A percentile compares a stretch with the other conserved stretches of the same genome.
Conservation (phyloP, 108 stramenopile genomes). For the Schizochytrium sp. region DNA sequence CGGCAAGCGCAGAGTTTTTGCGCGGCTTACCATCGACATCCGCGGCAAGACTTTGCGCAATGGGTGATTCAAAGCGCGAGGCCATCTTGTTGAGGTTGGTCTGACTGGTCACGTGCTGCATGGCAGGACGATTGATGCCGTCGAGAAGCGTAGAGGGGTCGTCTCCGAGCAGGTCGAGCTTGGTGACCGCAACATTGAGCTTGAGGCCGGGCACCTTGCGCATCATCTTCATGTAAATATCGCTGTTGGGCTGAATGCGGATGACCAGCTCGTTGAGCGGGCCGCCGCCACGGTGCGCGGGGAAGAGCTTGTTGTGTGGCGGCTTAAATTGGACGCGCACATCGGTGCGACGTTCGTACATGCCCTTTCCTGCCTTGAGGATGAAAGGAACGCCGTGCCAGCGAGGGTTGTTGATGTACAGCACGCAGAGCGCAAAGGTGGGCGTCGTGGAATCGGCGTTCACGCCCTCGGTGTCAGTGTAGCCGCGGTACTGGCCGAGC, state of each 20-base stretch:
- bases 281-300: constrained; percentile 48
- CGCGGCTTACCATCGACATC: not conserved
- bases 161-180: not conserved
- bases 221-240: constrained; percentile 69
- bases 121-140: not conserved
- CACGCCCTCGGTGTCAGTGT: constrained; percentile 65
- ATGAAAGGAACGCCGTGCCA: constrained; percentile 96
- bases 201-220: constrained; percentile 45
- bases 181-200: not conserved
- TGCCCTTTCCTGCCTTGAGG: constrained; percentile 89
- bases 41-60: not conserved
- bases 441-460: constrained; percentile 67
- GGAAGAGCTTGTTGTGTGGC: constrained; percentile 48
- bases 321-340: constrained; percentile 88
- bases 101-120: constrained; percentile 28
- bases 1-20: not conserved
- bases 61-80: not conserved
- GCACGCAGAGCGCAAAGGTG: constrained; percentile 76
- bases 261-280: constrained; percentile 91
- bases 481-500: constrained; percentile 85
- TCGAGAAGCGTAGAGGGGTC: not conserved
- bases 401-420: constrained; percentile 79
- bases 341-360: constrained; percentile 90
- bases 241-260: constrained; percentile 74
- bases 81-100: constrained; percentile 36